phyloP scores from a whole-genome alignment of 306 rosid genomes.

The Cyamopsis tetragonoloba region DNA sequence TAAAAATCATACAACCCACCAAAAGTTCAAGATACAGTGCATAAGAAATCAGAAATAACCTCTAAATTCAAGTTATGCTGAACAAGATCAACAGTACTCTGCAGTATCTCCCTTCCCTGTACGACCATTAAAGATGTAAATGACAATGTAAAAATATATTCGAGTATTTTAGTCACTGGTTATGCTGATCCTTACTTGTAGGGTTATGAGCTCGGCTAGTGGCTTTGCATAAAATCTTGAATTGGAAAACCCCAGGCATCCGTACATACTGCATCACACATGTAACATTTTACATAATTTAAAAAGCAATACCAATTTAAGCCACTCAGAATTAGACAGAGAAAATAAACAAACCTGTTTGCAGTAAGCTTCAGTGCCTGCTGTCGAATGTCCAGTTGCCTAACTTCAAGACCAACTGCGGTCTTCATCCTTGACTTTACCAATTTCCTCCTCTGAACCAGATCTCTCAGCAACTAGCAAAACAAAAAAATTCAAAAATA shows the following conservation, averaged over 20 bases:
- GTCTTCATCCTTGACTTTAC: slow-evolving; percentile 87
- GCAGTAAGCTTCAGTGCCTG: slow-evolving; percentile 99
- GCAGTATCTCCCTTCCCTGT: slow-evolving; percentile 96
- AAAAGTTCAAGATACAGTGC: slow-evolving; percentile 26
- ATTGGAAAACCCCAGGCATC: slow-evolving; percentile 94
- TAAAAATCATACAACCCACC: slow-evolving; percentile 1
- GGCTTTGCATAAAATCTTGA: slow-evolving; percentile 98
- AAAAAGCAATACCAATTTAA: neutral
- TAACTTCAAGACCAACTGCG: slow-evolving; percentile 75
- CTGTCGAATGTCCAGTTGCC: slow-evolving; percentile 89
- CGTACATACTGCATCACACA: slow-evolving; percentile 83
- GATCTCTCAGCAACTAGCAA: slow-evolving; percentile 71
- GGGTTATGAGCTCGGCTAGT: slow-evolving; percentile 88
- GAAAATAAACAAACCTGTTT: slow-evolving; percentile 64
- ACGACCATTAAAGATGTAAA: slow-evolving; percentile 31
- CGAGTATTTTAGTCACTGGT: neutral
- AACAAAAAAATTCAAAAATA: slow-evolving; percentile 6
- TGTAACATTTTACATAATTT: slow-evolving; percentile 1
- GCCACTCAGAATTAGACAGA: slow-evolving; percentile 9
- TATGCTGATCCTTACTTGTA: slow-evolving; percentile 55
- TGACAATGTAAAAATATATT: slow-evolving; percentile 7
- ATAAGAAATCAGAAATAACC: slow-evolving; percentile 58
- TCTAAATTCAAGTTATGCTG: slow-evolving; percentile 89
- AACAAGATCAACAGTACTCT: slow-evolving; percentile 95
- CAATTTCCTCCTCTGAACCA: slow-evolving; percentile 72